These are phyloP conservation scores for Candida neerlandica DNA, from an alignment of 1,139 yeast genomes.

Conservation along the genomic window DNA sequence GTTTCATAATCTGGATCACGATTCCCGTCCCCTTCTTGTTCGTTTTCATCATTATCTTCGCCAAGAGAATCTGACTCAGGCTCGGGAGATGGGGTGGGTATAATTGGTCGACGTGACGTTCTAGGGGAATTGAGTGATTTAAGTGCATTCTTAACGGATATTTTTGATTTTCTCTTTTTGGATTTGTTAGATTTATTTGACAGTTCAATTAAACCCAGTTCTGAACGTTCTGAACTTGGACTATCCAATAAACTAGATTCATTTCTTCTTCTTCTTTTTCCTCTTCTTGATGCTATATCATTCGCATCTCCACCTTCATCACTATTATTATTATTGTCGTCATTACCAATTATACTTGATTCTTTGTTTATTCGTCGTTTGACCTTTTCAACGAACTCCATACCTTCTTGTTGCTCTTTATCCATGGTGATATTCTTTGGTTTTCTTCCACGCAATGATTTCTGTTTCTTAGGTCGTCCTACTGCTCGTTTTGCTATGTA, in stretches of 20 bases:
- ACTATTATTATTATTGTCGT: not conserved
- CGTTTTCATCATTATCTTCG: not conserved
- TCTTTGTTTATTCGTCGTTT: constrained; percentile 3
- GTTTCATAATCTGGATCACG: constrained; percentile 6
- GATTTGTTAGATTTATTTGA: not conserved
- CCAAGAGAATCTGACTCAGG: not conserved
- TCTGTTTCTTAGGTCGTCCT: constrained; percentile 4
- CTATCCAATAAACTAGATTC: not conserved
- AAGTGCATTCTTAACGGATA: not conserved
- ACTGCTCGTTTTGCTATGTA: not conserved
- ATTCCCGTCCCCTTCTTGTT: not conserved
- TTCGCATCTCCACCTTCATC: not conserved
- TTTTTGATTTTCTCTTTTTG: not conserved
- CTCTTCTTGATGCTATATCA: not conserved
- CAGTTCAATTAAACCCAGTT: not conserved
- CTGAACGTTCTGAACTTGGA: constrained; percentile 1
- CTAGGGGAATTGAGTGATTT: not conserved
- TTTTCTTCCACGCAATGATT: constrained; percentile 2
- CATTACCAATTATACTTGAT: constrained; percentile 2
- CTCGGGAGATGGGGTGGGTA: not conserved
- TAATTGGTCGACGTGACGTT: not conserved
- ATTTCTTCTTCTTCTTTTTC: not conserved
- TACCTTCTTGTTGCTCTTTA: not conserved
- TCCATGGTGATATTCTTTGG: not conserved
- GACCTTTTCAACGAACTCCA: not conserved